Base-by-base conservation (phyloP, 768 basidiomycete species). In the Lentinula guzmanii region DNA sequence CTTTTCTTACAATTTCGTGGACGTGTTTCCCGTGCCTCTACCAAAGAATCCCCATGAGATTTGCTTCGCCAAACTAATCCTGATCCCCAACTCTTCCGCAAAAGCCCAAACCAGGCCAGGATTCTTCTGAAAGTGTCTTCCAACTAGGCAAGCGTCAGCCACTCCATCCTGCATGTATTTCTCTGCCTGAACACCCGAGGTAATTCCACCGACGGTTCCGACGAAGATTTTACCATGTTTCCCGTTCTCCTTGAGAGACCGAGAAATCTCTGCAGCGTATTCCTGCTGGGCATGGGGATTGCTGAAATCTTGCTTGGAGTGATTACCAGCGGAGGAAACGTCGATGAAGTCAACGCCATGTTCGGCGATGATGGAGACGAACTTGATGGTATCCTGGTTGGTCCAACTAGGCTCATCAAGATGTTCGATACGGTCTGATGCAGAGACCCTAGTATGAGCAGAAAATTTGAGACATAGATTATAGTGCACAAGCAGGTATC, bases 281-380 rank as follows among this genome's bases (percentile, higher is more conserved):
- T 76, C 82, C 0, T 85, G 82, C 72, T 91, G 85, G 64, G 76
- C 77, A 7, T 71, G 72, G 0, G 73, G 74, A 18, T 61, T 54
- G 21, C 71, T 70, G 31, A 78, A 66, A 55, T 73, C 71, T 61
- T 83, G 82, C 46, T 68, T 65, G 1, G 77, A 69, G 61, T 79
- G 74, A 56, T 79, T 82, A 1, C 90, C 92, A 3, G 85, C 90
- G 0, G 79, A 78, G 4, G 86, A 87, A 39, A 90, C 81, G 65
- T 93, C 91, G 51, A 93, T 72, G 39, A 93, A 75, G 70, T 93
- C 92, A 56, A 93, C 81, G 5, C 90, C 90, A 48, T 84, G 79
- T 13, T 82, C 78, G 16, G 76, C 77, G 16, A 93, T 78, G 63
- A 86, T 79, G 16, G 76, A 73, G 2, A 85, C 82, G 24, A 92